These are phyloP conservation scores for Nemania sp. DNA, from an alignment of 2,329 filamentous ascomycete genomes.

Conservation along the genomic window DNA sequence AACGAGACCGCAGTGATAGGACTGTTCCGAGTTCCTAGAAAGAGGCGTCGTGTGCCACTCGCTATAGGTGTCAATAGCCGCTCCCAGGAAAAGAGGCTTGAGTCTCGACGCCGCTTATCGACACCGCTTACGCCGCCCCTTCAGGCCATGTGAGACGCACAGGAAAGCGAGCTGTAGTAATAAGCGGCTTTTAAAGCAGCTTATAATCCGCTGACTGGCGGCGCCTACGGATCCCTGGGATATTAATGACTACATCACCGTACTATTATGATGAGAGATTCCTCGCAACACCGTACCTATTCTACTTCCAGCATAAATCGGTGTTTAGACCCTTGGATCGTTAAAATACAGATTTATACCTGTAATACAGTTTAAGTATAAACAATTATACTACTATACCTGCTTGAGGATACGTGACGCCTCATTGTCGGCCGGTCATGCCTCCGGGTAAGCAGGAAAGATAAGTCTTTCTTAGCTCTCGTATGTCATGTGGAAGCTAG, in stretches of 20 bases:
- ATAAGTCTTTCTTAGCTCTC: neutral
- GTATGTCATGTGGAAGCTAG: no score
- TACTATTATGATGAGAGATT: slow-evolving; percentile 4
- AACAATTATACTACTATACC: neutral
- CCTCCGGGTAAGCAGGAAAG: neutral
- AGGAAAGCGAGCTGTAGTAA: neutral
- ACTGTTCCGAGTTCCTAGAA: slow-evolving; percentile 10
- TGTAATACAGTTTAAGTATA: neutral
- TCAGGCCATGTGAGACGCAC: slow-evolving; percentile 5
- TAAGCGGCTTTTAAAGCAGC: neutral
- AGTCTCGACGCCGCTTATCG: neutral
- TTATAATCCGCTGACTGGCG: neutral
- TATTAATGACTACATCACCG: neutral
- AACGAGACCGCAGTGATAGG: slow-evolving; percentile 4
- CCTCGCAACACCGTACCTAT: neutral
- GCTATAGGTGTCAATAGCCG: neutral
- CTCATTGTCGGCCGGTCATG: neutral
- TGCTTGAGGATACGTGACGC: neutral
- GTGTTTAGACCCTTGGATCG: neutral
- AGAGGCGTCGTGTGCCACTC: slow-evolving; percentile 18
- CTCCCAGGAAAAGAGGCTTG: no score
- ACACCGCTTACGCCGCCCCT: slow-evolving; percentile 10
- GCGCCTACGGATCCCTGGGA: neutral
- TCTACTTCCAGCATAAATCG: neutral
- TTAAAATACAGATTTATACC: neutral